phyloP scores from a whole-genome alignment of 345 rosid genomes.

The Murraya koenigii region DNA sequence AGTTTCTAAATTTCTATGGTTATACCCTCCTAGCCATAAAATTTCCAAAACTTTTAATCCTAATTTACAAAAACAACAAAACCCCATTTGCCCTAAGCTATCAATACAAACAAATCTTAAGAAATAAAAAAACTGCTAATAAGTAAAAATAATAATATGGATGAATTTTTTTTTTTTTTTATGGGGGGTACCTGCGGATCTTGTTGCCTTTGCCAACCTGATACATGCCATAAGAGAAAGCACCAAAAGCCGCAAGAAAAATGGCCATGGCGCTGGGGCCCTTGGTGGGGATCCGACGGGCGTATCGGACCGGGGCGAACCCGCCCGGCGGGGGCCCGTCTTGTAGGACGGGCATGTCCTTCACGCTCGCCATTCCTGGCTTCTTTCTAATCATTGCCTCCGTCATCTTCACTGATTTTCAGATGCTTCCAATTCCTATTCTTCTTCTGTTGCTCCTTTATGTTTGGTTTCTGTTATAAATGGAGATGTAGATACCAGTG shows the following conservation, averaged over 20 bases:
- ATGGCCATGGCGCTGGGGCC: constrained; percentile 97
- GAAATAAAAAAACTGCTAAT: not conserved
- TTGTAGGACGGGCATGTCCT: constrained; percentile 94
- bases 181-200: constrained; percentile 80
- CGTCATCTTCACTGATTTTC: constrained; percentile 54
- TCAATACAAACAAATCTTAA: not conserved
- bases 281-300: constrained; percentile 90
- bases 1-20: not conserved
- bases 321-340: constrained; percentile 99
- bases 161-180: no score
- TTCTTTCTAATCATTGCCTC: constrained; percentile 91
- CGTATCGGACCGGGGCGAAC: constrained; percentile 82
- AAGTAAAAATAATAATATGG: not conserved
- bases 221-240: constrained; percentile 96
- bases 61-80: not conserved
- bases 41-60: not conserved
- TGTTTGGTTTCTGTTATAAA: not conserved
- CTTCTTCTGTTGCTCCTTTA: no score
- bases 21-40: not conserved
- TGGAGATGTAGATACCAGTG: not conserved
- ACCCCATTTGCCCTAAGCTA: not conserved
- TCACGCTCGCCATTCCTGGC: constrained; percentile 99
- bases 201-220: constrained; percentile 97
- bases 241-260: constrained; percentile 74
- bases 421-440: not conserved